phyloP scores from a whole-genome alignment of 129 eudicot genomes.

The Flaveria linearis region DNA sequence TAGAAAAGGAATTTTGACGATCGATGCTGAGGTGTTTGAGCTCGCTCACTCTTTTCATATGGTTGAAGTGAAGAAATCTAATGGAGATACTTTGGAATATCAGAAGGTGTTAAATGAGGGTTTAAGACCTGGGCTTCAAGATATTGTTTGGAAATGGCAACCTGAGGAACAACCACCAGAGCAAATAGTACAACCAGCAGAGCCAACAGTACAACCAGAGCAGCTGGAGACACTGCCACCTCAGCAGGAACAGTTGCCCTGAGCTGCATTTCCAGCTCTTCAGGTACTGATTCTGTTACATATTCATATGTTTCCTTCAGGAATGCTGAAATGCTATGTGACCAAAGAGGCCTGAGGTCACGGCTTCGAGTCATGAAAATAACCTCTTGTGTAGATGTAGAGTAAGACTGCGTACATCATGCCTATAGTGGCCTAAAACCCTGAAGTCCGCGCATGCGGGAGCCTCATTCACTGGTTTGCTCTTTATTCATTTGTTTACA shows the following conservation, averaged over 20 bases:
- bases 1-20: constrained; percentile 62
- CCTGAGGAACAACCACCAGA: constrained; percentile 38
- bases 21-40: constrained; percentile 85
- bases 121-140: constrained; percentile 65
- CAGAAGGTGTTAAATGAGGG: constrained; percentile 51
- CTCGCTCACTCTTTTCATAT: constrained; percentile 52
- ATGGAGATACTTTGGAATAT: constrained; percentile 75
- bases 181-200: constrained; percentile 17
- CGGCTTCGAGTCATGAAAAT: too few species aligned
- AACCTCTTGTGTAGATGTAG: too few species aligned
- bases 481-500: neutral
- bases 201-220: constrained; percentile 17
- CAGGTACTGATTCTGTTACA: constrained; percentile 33
- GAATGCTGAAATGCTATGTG: too few species aligned
- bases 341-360: too few species aligned
- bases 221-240: constrained; percentile 22
- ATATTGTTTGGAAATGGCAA: constrained; percentile 87
- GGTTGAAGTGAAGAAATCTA: constrained; percentile 70
- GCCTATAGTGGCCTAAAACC: too few species aligned
- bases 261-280: constrained; percentile 23
- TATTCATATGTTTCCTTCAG: neutral
- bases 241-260: constrained; percentile 44
- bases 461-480: too few species aligned
- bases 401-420: too few species aligned
- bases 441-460: too few species aligned